Evolutionary conservation across 768 basidiomycete genomes (phyloP).

Genomic region (Candolleomyces efflorescens): DNA sequence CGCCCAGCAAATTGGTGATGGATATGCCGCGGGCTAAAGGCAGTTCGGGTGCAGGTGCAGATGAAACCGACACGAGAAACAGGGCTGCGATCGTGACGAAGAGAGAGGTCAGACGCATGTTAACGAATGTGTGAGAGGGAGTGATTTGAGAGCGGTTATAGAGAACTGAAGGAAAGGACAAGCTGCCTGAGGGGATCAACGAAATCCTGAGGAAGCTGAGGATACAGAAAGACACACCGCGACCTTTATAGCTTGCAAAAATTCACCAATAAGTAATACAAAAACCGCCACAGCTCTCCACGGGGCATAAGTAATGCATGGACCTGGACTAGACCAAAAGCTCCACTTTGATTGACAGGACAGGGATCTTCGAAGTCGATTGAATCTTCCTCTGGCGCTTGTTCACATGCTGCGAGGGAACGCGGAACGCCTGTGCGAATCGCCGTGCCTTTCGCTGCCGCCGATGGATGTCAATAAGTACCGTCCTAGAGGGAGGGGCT

Average conservation of each 20-base stretch:
- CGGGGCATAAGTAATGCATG: background rate
- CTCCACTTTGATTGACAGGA: background rate
- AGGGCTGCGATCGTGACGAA: conserved; percentile 1
- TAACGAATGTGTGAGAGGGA: background rate
- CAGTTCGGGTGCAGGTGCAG: background rate
- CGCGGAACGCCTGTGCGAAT: background rate
- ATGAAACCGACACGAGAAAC: background rate
- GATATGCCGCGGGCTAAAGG: too few relatives aligned
- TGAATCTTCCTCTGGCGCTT: background rate
- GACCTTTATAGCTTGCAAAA: background rate
- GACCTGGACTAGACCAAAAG: background rate
- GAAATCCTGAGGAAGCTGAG: background rate
- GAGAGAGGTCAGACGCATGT: conserved; percentile 7
- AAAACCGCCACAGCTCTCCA: background rate
- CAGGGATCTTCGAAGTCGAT: background rate
- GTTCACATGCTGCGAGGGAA: background rate
- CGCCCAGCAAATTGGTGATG: conserved; percentile 10
- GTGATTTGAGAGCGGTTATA: background rate
- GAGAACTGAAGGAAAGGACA: background rate
- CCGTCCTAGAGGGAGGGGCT: too few relatives aligned
- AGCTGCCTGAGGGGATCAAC: too few relatives aligned
- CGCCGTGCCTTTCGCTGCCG: too few relatives aligned
- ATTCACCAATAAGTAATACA: background rate
- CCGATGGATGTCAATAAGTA: too few relatives aligned
- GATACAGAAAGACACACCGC: background rate